A percentile compares a stretch with the other conserved stretches of the same genome.
These are phyloP conservation scores for Puccinia polysora DNA, from an alignment of 1,284 basidiomycete genomes.

Conservation along the genomic window DNA sequence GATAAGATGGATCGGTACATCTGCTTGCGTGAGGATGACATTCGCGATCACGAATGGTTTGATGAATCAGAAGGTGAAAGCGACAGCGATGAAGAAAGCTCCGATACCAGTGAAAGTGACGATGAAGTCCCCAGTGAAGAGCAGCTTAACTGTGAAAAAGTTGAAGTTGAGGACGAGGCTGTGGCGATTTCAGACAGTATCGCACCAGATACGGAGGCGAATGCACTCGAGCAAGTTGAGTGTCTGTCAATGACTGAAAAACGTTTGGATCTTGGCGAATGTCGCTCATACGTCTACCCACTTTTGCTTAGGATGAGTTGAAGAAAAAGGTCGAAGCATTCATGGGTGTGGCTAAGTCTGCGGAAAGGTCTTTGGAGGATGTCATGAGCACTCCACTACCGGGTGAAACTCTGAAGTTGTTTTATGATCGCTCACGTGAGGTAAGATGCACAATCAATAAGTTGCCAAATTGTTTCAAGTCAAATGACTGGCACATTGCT, in stretches of 20 bases:
- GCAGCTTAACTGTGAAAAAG: conserved; percentile 6
- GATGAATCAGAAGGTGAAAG: conserved; percentile 55
- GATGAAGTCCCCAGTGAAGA: conserved; percentile 60
- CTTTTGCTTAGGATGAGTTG: conserved; percentile 57
- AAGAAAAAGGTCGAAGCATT: conserved; percentile 65
- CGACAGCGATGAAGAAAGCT: conserved; percentile 47
- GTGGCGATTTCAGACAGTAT: background rate
- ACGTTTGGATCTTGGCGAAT: background rate
- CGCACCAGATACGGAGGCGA: background rate
- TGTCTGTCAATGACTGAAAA: background rate
- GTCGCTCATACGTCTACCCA: background rate
- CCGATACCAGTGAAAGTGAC: conserved; percentile 36
- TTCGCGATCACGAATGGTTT: conserved; percentile 56
- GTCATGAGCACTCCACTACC: conserved; percentile 74
- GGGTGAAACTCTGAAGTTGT: conserved; percentile 78
- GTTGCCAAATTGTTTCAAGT: background rate
- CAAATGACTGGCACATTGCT: background rate
- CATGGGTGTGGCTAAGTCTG: conserved; percentile 65
- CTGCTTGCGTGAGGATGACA: conserved; percentile 66
- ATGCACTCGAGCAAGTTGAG: conserved; percentile 23
- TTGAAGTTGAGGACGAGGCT: background rate
- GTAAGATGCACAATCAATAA: conserved; percentile 50
- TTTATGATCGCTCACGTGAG: conserved; percentile 64
- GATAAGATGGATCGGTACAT: conserved; percentile 73
- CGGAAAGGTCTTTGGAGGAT: conserved; percentile 68